phyloP scores from a whole-genome alignment of 495 filamentous ascomycete genomes.

The Oidiodendron maius region DNA sequence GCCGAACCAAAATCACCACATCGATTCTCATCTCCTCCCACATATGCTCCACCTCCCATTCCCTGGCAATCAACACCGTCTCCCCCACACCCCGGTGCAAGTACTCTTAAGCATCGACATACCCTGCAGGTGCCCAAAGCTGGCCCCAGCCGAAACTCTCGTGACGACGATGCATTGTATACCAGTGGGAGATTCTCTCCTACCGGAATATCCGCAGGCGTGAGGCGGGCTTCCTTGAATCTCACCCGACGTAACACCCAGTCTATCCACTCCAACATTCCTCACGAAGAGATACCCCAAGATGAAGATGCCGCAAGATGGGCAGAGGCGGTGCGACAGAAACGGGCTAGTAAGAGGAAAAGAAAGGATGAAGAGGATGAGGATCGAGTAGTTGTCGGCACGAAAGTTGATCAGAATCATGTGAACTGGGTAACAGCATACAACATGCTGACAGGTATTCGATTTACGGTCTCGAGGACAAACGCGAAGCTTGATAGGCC shows the following conservation, averaged over 20 bases:
- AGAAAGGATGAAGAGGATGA: conserved; percentile 87
- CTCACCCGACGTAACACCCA: conserved; percentile 75
- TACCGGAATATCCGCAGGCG: conserved; percentile 42
- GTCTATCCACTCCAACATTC: conserved; percentile 76
- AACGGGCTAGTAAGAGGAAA: conserved; percentile 75
- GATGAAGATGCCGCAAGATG: conserved; percentile 89
- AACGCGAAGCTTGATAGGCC: conserved; percentile 94
- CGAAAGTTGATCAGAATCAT: conserved; percentile 95
- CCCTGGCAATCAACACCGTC: conserved; percentile 36
- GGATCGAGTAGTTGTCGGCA: conserved; percentile 91
- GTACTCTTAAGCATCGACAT: conserved; percentile 70
- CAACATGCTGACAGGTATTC: conserved; percentile 99
- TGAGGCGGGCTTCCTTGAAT: conserved; percentile 73
- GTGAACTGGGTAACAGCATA: conserved; percentile 98
- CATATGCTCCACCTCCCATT: conserved; percentile 45
- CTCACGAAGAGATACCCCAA: conserved; percentile 73
- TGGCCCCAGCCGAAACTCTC: conserved; percentile 39
- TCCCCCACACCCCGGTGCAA: conserved; percentile 36
- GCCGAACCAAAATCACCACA: conserved; percentile 43
- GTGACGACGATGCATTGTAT: conserved; percentile 59
- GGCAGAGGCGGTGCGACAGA: conserved; percentile 88
- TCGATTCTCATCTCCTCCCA: conserved; percentile 71
- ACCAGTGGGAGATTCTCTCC: conserved; percentile 84
- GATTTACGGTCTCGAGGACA: conserved; percentile 90
- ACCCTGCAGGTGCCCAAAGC: conserved; percentile 80